A percentile compares a stretch with the other conserved stretches of the same genome.
phyloP scores from a whole-genome alignment of 345 rosid genomes.

The Camelina sativa region DNA sequence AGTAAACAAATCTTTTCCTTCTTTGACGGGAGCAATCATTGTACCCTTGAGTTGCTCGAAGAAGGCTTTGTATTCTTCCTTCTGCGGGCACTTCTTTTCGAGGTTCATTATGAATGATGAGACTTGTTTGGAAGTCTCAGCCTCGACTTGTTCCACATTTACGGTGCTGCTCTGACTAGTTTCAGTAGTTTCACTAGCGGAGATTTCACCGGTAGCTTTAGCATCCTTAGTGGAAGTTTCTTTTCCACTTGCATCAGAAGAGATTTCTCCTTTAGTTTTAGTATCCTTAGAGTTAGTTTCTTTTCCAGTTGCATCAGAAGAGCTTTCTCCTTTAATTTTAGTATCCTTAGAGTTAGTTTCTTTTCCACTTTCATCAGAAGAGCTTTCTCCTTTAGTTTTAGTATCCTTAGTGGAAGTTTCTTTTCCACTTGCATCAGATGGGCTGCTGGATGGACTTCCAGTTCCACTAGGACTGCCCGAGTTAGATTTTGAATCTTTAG shows the following conservation, averaged over 20 bases:
- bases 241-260: not conserved
- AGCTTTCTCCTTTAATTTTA: too few relatives aligned
- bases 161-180: not conserved
- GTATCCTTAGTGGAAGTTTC: not conserved
- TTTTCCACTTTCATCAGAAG: too few relatives aligned
- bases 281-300: not conserved
- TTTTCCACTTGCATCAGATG: not conserved
- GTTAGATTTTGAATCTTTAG: conserved; percentile 11
- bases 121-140: conserved; percentile 15
- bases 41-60: conserved; percentile 38
- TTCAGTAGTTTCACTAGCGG: not conserved
- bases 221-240: not conserved
- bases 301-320: too few relatives aligned
- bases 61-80: conserved; percentile 40
- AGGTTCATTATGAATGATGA: conserved; percentile 35
- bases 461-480: conserved; percentile 10
- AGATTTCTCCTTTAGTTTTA: not conserved
- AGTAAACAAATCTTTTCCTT: conserved; percentile 3
- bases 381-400: not conserved
- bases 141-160: conserved; percentile 21
- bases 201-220: not conserved
- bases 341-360: too few relatives aligned
- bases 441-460: conserved; percentile 16
- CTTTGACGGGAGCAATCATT: conserved; percentile 11
- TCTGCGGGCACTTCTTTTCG: conserved; percentile 41